Percentiles rank a stretch among this genome's conserved stretches.
Evolutionary conservation across 148 eudicot species (phyloP).

Genomic region (Chenopodium quinoa): DNA sequence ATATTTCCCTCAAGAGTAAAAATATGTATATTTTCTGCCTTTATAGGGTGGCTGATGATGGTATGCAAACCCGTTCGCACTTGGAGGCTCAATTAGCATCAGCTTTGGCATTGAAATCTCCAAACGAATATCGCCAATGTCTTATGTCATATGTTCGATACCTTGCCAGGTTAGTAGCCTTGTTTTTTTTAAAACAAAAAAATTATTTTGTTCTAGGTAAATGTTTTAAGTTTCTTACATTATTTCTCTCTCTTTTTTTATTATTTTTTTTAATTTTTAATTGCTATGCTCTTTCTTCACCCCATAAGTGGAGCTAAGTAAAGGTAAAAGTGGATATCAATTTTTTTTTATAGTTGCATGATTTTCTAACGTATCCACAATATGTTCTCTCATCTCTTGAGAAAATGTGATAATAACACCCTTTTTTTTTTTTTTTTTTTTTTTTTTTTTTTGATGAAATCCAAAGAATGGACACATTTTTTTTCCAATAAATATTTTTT

Average conservation of each 20-base stretch:
- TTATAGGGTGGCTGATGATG: conserved; percentile 89
- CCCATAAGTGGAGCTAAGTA: background rate
- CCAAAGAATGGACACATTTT: too few species aligned
- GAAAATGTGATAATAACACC: too few species aligned
- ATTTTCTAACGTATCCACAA: too few species aligned
- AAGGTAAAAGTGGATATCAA: too few species aligned
- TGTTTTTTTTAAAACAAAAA: background rate
- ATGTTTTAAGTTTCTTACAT: background rate
- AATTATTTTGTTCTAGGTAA: background rate
- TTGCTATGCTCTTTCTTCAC: background rate
- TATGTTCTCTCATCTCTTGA: too few species aligned
- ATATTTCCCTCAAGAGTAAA: background rate
- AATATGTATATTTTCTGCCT: background rate
- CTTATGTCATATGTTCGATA: conserved; percentile 85
- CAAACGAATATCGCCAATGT: conserved; percentile 86
- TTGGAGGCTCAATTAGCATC: conserved; percentile 90
- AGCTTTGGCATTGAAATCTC: conserved; percentile 81
- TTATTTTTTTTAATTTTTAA: background rate
- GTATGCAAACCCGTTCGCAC: conserved; percentile 94
- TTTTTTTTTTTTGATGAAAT: too few species aligned
- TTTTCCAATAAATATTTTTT: too few species aligned
- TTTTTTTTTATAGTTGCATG: too few species aligned
- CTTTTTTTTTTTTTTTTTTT: too few species aligned
- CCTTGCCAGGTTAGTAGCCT: conserved; percentile 65
- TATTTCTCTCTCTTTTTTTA: background rate